Evolutionary conservation across 208 protist species (phyloP).

Genomic region (Wallacemonas sp.): DNA sequence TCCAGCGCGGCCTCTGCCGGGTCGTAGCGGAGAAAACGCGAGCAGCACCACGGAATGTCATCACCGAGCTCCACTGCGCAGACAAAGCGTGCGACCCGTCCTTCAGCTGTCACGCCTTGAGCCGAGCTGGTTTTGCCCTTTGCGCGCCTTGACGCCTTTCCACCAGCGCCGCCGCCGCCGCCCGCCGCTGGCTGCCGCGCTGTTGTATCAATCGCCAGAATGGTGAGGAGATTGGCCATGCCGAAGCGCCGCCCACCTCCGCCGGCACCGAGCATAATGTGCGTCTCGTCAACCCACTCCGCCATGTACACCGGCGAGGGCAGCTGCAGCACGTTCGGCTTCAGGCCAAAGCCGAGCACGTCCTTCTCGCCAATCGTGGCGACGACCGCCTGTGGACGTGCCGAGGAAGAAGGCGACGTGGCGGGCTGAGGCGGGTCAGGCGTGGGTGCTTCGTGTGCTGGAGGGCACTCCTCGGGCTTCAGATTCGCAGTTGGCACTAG

Average conservation of each 20-base stretch:
- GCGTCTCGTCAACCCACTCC: slow-evolving; percentile 54
- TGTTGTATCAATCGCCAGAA: slow-evolving; percentile 40
- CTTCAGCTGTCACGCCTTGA: no score
- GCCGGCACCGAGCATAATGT: slow-evolving; percentile 77
- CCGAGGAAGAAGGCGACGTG: not conserved
- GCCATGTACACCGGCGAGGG: slow-evolving; percentile 80
- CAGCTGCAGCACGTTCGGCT: slow-evolving; percentile 55
- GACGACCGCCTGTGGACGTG: not conserved
- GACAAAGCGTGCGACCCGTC: slow-evolving; percentile 48
- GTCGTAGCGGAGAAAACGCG: slow-evolving; percentile 52
- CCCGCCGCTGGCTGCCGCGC: not conserved
- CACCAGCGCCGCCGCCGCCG: not conserved
- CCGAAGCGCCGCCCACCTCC: slow-evolving; percentile 80
- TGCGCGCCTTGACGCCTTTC: not conserved
- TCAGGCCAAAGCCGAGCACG: slow-evolving; percentile 3
- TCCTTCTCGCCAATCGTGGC: slow-evolving; percentile 7
- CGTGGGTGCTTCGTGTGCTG: no score
- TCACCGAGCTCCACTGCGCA: slow-evolving; percentile 60
- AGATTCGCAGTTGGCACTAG: no score
- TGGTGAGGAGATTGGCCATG: slow-evolving; percentile 76
- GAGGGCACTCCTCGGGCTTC: no score
- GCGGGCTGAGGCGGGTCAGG: not conserved
- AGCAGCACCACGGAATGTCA: slow-evolving; percentile 84
- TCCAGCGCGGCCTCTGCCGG: slow-evolving; percentile 16
- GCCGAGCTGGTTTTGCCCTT: no score